A percentile compares a stretch with the other conserved stretches of the same genome.
Conservation (phyloP, 768 basidiomycete genomes). For the Boletellus ananiceps region DNA sequence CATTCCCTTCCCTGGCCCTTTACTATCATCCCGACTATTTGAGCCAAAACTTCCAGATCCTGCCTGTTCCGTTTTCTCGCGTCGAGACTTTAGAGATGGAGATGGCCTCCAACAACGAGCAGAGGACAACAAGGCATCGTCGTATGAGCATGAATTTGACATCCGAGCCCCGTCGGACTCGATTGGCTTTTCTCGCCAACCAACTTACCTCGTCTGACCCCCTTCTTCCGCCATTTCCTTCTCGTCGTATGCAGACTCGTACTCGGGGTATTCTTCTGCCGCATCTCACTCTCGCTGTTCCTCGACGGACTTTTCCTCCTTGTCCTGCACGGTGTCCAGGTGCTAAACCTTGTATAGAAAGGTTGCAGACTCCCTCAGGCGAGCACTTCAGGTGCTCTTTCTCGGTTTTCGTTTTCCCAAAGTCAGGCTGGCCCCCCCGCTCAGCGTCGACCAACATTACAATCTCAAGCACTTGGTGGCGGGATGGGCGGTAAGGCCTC, state of each 20-base stretch:
- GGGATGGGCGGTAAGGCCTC: slow-evolving; percentile 68
- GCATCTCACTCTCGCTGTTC: slow-evolving; percentile 55
- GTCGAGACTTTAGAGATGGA: slow-evolving; percentile 47
- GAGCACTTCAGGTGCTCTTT: too few species aligned
- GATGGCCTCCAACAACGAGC: slow-evolving; percentile 14
- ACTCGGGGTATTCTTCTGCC: slow-evolving; percentile 52
- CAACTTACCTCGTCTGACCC: too few species aligned
- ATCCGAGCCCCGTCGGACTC: too few species aligned
- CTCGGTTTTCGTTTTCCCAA: slow-evolving; percentile 17
- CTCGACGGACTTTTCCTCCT: slow-evolving; percentile 65
- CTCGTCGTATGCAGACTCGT: slow-evolving; percentile 58
- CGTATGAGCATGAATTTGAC: slow-evolving; percentile 61
- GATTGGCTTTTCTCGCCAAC: too few species aligned
- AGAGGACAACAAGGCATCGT: slow-evolving; percentile 58
- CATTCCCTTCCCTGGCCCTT: slow-evolving; percentile 57
- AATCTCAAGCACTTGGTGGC: slow-evolving; percentile 58
- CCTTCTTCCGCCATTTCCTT: slow-evolving; percentile 62
- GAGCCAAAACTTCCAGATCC: slow-evolving; percentile 44
- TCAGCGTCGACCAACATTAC: slow-evolving; percentile 54
- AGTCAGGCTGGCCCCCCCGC: slow-evolving; percentile 32
- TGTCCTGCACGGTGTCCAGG: too few species aligned
- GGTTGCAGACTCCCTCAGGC: too few species aligned
- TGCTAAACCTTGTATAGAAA: too few species aligned
- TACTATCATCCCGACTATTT: slow-evolving; percentile 75
- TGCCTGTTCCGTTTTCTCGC: slow-evolving; percentile 48